Base-by-base conservation (phyloP, 257 asterid species). In the Ligustrum vulgare region DNA sequence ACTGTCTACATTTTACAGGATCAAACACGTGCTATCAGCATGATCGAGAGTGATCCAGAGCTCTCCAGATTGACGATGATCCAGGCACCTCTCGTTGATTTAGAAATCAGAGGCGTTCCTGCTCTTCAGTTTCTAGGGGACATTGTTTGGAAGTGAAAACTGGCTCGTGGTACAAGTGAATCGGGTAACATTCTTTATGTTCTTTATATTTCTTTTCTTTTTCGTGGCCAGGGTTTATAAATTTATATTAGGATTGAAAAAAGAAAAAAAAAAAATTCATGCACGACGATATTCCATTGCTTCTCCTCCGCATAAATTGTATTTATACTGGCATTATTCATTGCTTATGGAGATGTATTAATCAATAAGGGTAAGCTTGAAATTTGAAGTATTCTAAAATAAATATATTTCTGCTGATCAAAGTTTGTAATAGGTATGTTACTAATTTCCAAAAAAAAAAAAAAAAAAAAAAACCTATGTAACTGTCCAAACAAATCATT, bases 101-200 rank as follows among this genome's bases (percentile, higher is more conserved):
- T 95, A 18, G 99, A 95, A 84, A 93, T 95, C 81, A 89, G 99
- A 85, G 99, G 99, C 33, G 96, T 95, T 62, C 99, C 99, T 15
- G 99, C 99, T 76, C 99, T 95, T 76, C 98, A 93, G 85, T 95
- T 95, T 83, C 79, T 93, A 32, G 99, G 98, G 58, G 98, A 95
- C 74, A 89, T 85, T 13, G 91, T 95, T 67, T 95, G 99, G 99
- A 95, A 91, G 83, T 95, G 83, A 89, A 76, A 23, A 70, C 78
- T 68, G 35, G 16, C 67, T 31, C 20, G 2, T 22, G 54, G 22
- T 35, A 62, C 22, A 72, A 70, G 70, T 70, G 68, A 47, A n/a
- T 15, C 8, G 18, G 82, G 84, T 76, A 84, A 71, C 28, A 35
- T 58, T 56, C 67, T 25, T 68, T 18, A 11, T 41, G 49, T 41